Conservation (phyloP, 192 early-diverging fungal species). For the Borealophlyctis nickersoniae region DNA sequence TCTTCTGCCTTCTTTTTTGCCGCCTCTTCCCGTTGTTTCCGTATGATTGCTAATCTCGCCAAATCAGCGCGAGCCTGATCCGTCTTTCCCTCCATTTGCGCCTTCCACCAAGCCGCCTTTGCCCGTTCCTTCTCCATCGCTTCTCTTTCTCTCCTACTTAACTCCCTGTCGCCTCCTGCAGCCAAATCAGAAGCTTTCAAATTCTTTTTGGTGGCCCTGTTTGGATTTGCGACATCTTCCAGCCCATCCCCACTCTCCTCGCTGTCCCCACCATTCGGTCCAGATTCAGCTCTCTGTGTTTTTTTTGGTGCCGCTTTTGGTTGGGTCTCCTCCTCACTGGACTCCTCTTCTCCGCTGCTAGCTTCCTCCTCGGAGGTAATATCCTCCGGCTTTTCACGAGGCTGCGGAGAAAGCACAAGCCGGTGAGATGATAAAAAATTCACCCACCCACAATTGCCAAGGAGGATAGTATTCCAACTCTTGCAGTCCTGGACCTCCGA, state of each 20-base stretch:
- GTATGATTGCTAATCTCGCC: slow-evolving; percentile 51
- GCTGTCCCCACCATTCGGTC: slow-evolving; percentile 17
- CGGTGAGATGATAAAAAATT: no score
- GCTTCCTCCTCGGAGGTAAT: slow-evolving; percentile 13
- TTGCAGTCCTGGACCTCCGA: no score
- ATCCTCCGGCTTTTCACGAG: slow-evolving; percentile 9
- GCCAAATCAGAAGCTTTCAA: slow-evolving; percentile 37
- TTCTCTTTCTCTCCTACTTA: slow-evolving; percentile 39
- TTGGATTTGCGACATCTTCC: slow-evolving; percentile 37
- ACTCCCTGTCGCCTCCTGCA: slow-evolving; percentile 21
- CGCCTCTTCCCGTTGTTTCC: slow-evolving; percentile 54
- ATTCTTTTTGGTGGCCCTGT: slow-evolving; percentile 26
- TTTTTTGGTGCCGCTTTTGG: slow-evolving; percentile 2
- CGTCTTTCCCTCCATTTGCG: slow-evolving; percentile 52
- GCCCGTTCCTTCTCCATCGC: slow-evolving; percentile 44
- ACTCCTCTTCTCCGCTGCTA: slow-evolving; percentile 17
- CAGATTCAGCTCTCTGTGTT: slow-evolving; percentile 7
- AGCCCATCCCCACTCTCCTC: slow-evolving; percentile 22
- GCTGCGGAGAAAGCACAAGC: no score
- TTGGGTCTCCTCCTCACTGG: slow-evolving; percentile 23
- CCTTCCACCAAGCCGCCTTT: slow-evolving; percentile 49
- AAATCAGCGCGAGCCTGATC: slow-evolving; percentile 51
- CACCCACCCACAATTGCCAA: no score
- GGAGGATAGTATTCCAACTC: no score
- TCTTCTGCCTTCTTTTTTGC: slow-evolving; percentile 43